A percentile compares a stretch with the other conserved stretches of the same genome.
phyloP scores from a whole-genome alignment of 2,329 filamentous ascomycete species.

The Epichloe sibirici region DNA sequence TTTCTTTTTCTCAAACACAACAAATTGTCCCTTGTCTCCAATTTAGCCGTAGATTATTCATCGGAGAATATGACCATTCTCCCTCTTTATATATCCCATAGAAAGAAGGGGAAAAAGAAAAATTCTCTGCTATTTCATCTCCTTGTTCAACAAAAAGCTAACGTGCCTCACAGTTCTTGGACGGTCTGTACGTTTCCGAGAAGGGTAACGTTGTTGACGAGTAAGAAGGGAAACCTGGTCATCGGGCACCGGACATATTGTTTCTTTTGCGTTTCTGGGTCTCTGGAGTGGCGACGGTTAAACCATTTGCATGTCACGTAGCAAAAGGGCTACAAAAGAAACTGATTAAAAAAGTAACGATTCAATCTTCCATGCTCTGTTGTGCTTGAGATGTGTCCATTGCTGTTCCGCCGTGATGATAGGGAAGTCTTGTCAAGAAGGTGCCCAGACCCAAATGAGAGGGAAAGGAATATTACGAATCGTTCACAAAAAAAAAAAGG shows the following conservation, averaged over 20 bases:
- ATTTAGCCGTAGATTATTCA: background rate
- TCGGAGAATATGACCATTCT: background rate
- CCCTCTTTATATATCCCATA: background rate
- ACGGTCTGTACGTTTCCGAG: slow-evolving; percentile 99
- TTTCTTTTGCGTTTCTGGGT: slow-evolving; percentile 49
- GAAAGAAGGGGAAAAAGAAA: no score
- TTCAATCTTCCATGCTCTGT: slow-evolving; percentile 14
- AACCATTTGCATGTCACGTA: slow-evolving; percentile 48
- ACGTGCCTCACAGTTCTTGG: slow-evolving; percentile 65
- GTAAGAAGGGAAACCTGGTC: slow-evolving; percentile 18
- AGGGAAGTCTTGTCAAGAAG: no score
- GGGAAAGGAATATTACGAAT: no score
- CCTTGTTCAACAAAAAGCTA: slow-evolving; percentile 6
- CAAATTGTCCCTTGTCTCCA: background rate
- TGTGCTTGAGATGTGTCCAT: background rate
- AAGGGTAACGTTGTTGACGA: slow-evolving; percentile 84
- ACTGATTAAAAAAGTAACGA: slow-evolving; percentile 25
- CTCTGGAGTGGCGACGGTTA: slow-evolving; percentile 51
- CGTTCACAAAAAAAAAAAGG: no score
- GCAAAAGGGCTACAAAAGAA: slow-evolving; percentile 33
- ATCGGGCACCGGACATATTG: slow-evolving; percentile 28
- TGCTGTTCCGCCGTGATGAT: background rate
- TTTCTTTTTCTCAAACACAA: background rate
- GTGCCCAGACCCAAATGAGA: no score
- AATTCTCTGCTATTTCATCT: no score